Conservation (phyloP, 441 rosid genomes). For the Erysimum cheiri region DNA sequence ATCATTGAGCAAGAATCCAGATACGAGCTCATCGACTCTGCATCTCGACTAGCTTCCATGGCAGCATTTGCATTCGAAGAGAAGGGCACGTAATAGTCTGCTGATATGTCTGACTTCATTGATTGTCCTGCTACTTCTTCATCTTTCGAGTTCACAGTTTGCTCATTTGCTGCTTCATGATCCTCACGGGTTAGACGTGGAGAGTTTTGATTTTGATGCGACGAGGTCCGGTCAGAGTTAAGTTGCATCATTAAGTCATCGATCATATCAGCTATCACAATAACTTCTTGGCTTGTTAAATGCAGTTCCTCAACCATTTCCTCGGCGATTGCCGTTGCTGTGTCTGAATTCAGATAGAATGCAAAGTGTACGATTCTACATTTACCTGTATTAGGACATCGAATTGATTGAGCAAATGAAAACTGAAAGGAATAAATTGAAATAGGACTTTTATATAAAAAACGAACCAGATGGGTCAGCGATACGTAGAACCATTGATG, state of each 20-base stretch:
- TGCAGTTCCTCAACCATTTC: conserved; percentile 74
- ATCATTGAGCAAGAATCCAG: conserved; percentile 45
- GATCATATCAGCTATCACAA: conserved; percentile 68
- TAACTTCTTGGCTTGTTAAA: conserved; percentile 63
- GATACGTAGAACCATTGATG: conserved; percentile 64
- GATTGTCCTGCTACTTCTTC: conserved; percentile 57
- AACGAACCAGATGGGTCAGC: conserved; percentile 53
- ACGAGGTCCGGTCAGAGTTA: conserved; percentile 50
- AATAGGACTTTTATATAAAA: neutral
- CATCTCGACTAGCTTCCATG: conserved; percentile 36
- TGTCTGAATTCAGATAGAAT: conserved; percentile 67
- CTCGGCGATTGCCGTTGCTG: conserved; percentile 63
- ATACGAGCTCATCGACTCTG: conserved; percentile 44
- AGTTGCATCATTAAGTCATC: conserved; percentile 62
- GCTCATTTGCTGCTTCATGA: conserved; percentile 44
- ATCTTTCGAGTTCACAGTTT: conserved; percentile 55
- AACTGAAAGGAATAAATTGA: conserved; percentile 9
- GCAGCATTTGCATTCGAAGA: conserved; percentile 42
- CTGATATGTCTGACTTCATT: conserved; percentile 54
- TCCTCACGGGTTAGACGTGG: conserved; percentile 33
- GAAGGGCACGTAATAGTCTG: conserved; percentile 51
- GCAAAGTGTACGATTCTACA: conserved; percentile 65
- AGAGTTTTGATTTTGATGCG: conserved; percentile 29
- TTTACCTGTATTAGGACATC: conserved; percentile 48
- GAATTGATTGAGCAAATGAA: conserved; percentile 28